Conservation (phyloP, 495 filamentous ascomycete genomes). For the Lindgomyces ingoldianus region DNA sequence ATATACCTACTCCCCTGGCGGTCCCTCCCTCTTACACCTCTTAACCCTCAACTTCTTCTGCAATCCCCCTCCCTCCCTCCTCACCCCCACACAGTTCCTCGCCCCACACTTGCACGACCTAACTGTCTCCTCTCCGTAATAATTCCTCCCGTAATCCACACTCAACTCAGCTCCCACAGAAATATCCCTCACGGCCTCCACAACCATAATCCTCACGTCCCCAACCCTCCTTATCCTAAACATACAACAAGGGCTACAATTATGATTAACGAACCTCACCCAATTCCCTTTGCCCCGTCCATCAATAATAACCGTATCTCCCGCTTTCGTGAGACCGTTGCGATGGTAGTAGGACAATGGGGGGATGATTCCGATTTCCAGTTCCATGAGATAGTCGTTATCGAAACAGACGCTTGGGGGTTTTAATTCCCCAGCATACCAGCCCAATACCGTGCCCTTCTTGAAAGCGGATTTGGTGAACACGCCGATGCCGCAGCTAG, state of each 20-base stretch:
- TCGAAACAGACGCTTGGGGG: not conserved
- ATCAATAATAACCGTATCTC: slow-evolving; percentile 6
- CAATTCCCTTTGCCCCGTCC: slow-evolving; percentile 7
- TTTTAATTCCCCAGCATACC: slow-evolving; percentile 12
- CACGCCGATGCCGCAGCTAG: slow-evolving; percentile 6
- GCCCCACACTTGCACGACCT: slow-evolving; percentile 8
- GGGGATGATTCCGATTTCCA: slow-evolving; percentile 1
- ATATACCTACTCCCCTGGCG: no score
- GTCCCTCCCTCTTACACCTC: no score
- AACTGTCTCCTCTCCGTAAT: slow-evolving; percentile 3
- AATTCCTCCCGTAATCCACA: slow-evolving; percentile 6
- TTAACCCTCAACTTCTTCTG: not conserved
- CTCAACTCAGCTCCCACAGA: slow-evolving; percentile 2
- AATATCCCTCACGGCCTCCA: slow-evolving; percentile 8
- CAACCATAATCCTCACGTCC: slow-evolving; percentile 14
- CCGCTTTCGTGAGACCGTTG: not conserved
- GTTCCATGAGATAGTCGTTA: slow-evolving; percentile 13
- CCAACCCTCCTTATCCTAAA: slow-evolving; percentile 7
- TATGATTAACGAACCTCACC: slow-evolving; percentile 22
- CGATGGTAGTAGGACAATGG: no score
- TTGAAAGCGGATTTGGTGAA: slow-evolving; percentile 2
- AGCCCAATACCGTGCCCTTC: slow-evolving; percentile 8
- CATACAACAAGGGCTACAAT: not conserved
- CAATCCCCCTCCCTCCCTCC: not conserved
- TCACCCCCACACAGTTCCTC: not conserved